Percentiles rank a stretch among this genome's conserved stretches.
These are phyloP conservation scores for Talaromyces sp. DNA, from an alignment of 2,329 filamentous ascomycete species.

Conservation along the genomic window DNA sequence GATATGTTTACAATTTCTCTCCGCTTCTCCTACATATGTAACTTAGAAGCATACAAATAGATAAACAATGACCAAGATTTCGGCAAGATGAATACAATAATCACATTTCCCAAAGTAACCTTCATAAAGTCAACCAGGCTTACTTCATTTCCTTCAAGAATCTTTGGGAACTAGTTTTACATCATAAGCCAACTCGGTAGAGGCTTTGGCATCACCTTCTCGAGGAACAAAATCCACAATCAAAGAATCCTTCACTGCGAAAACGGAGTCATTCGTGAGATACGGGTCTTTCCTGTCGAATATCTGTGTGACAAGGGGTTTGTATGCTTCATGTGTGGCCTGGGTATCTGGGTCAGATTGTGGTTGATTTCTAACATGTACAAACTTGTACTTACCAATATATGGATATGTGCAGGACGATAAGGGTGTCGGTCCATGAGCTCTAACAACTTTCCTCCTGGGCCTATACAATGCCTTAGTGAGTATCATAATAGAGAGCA, in stretches of 20 bases:
- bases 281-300: slow-evolving; percentile 65
- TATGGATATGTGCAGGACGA: slow-evolving; percentile 59
- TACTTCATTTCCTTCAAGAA: not conserved
- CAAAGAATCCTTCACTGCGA: slow-evolving; percentile 56
- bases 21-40: not conserved
- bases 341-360: not conserved
- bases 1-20: too few relatives aligned
- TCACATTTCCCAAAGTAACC: not conserved
- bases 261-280: slow-evolving; percentile 54
- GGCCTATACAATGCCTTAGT: slow-evolving; percentile 37
- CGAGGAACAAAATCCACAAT: slow-evolving; percentile 54
- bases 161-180: slow-evolving; percentile 38
- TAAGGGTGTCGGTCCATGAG: slow-evolving; percentile 58
- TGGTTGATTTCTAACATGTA: not conserved
- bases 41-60: too few relatives aligned
- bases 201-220: slow-evolving; percentile 48
- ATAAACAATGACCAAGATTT: not conserved
- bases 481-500: not conserved
- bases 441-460: slow-evolving; percentile 54
- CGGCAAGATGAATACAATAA: not conserved
- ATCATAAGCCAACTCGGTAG: slow-evolving; percentile 51
- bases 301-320: slow-evolving; percentile 69
- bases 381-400: slow-evolving; percentile 22
- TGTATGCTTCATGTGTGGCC: slow-evolving; percentile 53
- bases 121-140: not conserved